These are phyloP conservation scores for Peniophora sp. DNA, from an alignment of 1,284 basidiomycete genomes.

Conservation along the genomic window DNA sequence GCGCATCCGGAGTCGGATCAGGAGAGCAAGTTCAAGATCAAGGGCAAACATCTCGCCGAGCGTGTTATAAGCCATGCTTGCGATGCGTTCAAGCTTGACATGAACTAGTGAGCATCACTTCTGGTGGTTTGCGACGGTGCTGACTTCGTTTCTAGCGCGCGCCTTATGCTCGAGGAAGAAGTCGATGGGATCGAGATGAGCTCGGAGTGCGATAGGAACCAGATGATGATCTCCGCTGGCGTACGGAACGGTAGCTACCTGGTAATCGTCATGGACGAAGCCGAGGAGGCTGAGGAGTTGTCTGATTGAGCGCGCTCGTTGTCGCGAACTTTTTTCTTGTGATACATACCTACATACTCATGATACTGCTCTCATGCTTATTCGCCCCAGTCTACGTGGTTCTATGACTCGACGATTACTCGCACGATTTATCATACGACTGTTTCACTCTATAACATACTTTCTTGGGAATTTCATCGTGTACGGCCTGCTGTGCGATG, in stretches of 20 bases:
- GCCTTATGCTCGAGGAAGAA: constrained; percentile 5
- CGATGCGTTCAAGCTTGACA: constrained; percentile 9
- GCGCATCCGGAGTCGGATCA: constrained; percentile 8
- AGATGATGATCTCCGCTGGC: constrained; percentile 7
- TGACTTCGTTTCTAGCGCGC: constrained; percentile 4
- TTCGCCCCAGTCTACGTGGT: too few species aligned
- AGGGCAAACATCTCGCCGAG: constrained; percentile 10
- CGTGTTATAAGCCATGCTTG: constrained; percentile 11
- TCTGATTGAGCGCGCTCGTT: not conserved
- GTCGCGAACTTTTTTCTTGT: not conserved
- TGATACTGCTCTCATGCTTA: too few species aligned
- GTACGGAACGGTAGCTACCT: constrained; percentile 6
- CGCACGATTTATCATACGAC: too few species aligned
- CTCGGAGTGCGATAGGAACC: constrained; percentile 5
- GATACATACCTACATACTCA: not conserved
- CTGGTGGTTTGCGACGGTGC: not conserved
- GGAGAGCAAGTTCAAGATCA: constrained; percentile 14
- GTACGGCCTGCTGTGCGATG: too few species aligned
- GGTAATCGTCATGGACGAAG: constrained; percentile 4
- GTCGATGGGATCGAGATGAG: constrained; percentile 10
- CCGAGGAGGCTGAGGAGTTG: not conserved
- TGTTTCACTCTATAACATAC: too few species aligned
- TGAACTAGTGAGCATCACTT: constrained; percentile 1
- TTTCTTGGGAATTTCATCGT: too few species aligned
- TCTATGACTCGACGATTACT: too few species aligned